Evolutionary conservation across 2,329 filamentous ascomycete species (phyloP).

Genomic region (Cladosporium sp.): DNA sequence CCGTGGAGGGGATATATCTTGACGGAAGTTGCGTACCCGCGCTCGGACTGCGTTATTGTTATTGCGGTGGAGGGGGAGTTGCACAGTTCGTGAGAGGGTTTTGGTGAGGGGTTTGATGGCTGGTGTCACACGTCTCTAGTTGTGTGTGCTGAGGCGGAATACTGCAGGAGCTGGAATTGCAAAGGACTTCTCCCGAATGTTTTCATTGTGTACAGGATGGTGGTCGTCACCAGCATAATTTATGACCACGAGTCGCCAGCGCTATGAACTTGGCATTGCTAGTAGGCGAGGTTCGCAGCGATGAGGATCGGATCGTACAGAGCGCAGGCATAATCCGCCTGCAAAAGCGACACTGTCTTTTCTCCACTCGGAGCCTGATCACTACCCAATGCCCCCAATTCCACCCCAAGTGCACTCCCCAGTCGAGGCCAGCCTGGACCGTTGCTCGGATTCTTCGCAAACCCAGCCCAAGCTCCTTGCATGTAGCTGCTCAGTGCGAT

Average conservation of each 20-base stretch:
- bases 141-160: no score
- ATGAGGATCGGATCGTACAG: background rate
- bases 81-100: background rate
- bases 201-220: no score
- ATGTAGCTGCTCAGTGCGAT: constrained; percentile 28
- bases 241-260: no score
- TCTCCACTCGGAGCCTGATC: background rate
- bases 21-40: background rate
- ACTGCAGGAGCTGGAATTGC: no score
- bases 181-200: no score
- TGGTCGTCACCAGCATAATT: no score
- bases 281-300: background rate
- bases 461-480: constrained; percentile 29
- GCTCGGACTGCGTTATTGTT: background rate
- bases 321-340: background rate
- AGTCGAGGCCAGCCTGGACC: constrained; percentile 33
- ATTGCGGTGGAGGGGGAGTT: background rate
- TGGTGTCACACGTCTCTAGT: no score
- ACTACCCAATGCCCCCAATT: constrained; percentile 25
- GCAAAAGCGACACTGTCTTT: background rate
- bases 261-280: background rate
- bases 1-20: background rate
- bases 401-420: constrained; percentile 24
- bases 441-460: constrained; percentile 26
- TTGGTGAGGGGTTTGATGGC: no score